phyloP scores from a whole-genome alignment of 768 basidiomycete genomes.

The Suillus sp. region DNA sequence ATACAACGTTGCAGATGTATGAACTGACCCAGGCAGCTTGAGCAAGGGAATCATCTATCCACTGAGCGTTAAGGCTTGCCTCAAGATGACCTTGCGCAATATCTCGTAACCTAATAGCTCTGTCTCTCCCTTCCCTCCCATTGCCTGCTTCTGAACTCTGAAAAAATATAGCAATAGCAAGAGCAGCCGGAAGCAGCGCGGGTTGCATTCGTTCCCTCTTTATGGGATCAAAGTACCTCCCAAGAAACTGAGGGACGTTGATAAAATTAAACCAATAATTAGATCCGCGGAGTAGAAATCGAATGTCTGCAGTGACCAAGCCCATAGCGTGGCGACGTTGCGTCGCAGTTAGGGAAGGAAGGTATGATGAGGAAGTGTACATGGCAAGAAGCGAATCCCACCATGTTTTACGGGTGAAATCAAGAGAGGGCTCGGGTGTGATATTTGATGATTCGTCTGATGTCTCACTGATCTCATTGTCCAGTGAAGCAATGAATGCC shows the following conservation, averaged over 20 bases:
- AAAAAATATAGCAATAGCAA: conserved; percentile 69
- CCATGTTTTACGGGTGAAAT: conserved; percentile 74
- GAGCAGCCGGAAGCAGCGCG: conserved; percentile 58
- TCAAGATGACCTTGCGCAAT: conserved; percentile 72
- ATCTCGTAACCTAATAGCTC: conserved; percentile 62
- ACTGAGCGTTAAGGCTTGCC: conserved; percentile 67
- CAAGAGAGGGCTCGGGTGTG: conserved; percentile 59
- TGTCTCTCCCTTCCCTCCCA: conserved; percentile 52
- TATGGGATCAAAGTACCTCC: conserved; percentile 55
- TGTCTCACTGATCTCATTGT: conserved; percentile 18
- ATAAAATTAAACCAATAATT: conserved; percentile 78
- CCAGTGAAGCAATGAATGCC: conserved; percentile 17
- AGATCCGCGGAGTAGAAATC: conserved; percentile 62
- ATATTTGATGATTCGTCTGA: conserved; percentile 31
- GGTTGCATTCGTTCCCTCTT: conserved; percentile 64
- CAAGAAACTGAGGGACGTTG: conserved; percentile 69
- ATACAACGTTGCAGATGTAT: conserved; percentile 1
- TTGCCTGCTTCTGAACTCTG: conserved; percentile 64
- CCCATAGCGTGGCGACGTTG: conserved; percentile 50
- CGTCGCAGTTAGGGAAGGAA: conserved; percentile 37
- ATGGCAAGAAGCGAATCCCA: conserved; percentile 70
- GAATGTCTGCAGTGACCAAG: conserved; percentile 56
- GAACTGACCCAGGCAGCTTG: conserved; percentile 73
- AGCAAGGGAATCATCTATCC: conserved; percentile 73
- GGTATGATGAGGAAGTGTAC: conserved; percentile 44